A percentile compares a stretch with the other conserved stretches of the same genome.
phyloP scores from a whole-genome alignment of 345 rosid species.

The Populus ilicifolia region DNA sequence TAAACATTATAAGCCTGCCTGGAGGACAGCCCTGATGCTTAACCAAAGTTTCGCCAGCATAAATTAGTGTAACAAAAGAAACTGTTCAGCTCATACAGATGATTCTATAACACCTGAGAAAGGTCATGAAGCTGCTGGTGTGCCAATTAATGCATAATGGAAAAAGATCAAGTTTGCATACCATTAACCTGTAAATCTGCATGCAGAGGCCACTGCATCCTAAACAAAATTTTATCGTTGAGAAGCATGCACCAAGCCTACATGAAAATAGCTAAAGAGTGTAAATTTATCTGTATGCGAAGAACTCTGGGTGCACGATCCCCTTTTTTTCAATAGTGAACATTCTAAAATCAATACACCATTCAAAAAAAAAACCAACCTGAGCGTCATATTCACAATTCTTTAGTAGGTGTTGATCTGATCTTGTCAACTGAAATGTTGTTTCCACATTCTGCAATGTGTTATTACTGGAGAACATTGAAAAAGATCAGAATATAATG shows the following conservation, averaged over 20 bases:
- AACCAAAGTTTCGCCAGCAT: background rate
- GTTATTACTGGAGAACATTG: conserved; percentile 21
- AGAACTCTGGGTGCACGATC: background rate
- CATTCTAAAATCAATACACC: background rate
- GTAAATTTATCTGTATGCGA: background rate
- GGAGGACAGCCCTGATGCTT: background rate
- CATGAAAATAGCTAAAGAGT: background rate
- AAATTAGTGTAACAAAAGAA: background rate
- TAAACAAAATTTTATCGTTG: conserved; percentile 28
- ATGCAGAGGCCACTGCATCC: conserved; percentile 35
- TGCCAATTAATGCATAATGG: background rate
- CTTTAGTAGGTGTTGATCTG: conserved; percentile 17
- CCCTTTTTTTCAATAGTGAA: background rate
- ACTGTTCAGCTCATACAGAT: background rate
- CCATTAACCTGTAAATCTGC: conserved; percentile 29
- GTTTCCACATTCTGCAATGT: conserved; percentile 24
- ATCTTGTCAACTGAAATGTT: conserved; percentile 24
- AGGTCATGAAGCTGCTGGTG: background rate
- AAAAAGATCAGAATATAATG: background rate
- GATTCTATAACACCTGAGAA: background rate
- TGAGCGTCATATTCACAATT: conserved; percentile 29
- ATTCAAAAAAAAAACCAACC: conserved; percentile 20
- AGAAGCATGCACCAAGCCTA: conserved; percentile 41
- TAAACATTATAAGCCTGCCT: background rate
- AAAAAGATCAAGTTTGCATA: conserved; percentile 11